phyloP scores from a whole-genome alignment of 2,329 filamentous ascomycete genomes.

The Gnomoniopsis smithogilvyi region DNA sequence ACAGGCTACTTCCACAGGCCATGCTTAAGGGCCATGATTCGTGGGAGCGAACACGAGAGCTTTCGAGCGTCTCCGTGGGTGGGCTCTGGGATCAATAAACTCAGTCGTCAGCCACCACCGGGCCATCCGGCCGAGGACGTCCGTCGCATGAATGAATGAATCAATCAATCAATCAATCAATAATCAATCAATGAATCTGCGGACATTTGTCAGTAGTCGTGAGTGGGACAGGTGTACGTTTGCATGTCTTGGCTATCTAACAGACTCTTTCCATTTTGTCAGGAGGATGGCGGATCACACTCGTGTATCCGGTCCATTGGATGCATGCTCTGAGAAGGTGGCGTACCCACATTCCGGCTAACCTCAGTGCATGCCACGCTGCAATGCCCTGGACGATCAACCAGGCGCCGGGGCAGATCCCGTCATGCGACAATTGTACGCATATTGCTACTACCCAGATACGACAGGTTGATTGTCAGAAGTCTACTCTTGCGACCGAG shows the following conservation, averaged over 20 bases:
- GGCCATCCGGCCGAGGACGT: not conserved
- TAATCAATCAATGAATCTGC: not conserved
- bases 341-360: not conserved
- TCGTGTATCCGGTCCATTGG: not conserved
- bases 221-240: not conserved
- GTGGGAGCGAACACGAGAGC: not conserved
- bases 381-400: too few species aligned
- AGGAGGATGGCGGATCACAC: not conserved
- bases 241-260: not conserved
- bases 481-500: not conserved
- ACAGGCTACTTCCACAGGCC: too few species aligned
- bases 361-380: not conserved
- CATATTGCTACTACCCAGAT: not conserved
- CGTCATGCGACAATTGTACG: too few species aligned
- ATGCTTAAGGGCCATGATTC: not conserved
- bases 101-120: not conserved
- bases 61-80: not conserved
- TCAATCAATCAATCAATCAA: not conserved
- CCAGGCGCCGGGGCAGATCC: too few species aligned
- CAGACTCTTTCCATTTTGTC: not conserved
- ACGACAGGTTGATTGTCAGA: not conserved
- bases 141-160: not conserved
- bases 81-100: not conserved
- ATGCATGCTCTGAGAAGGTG: not conserved
- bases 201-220: not conserved